phyloP scores from a whole-genome alignment of 2,329 filamentous ascomycete genomes.

The Colletotrichum tropicicola region DNA sequence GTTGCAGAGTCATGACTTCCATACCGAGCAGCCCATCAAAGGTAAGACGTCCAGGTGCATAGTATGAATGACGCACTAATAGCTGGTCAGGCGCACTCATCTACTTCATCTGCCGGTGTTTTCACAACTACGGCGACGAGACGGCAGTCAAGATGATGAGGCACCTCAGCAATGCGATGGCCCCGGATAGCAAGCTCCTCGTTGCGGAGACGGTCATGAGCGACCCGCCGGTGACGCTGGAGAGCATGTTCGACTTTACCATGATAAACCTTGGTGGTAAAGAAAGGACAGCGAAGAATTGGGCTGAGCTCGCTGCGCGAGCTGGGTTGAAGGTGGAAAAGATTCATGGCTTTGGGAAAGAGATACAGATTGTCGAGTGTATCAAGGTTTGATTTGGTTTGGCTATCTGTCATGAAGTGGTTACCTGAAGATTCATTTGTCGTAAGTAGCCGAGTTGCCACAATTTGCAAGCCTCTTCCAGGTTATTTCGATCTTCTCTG shows the following conservation, averaged over 20 bases:
- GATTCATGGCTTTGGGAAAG: constrained; percentile 13
- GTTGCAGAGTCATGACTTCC: constrained; percentile 30
- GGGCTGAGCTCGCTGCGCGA: constrained; percentile 31
- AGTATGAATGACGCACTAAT: no score
- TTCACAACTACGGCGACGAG: constrained; percentile 47
- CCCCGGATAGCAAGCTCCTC: constrained; percentile 39
- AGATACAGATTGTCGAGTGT: not conserved
- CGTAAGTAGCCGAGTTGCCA: no score
- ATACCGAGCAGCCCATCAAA: constrained; percentile 32
- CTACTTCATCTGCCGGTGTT: constrained; percentile 45
- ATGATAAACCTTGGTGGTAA: constrained; percentile 44
- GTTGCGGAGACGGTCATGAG: constrained; percentile 40
- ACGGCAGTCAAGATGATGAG: constrained; percentile 38
- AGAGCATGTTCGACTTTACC: constrained; percentile 36
- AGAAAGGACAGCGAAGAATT: constrained; percentile 38
- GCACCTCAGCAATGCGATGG: constrained; percentile 36
- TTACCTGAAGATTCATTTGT: no score
- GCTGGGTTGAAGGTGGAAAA: constrained; percentile 37
- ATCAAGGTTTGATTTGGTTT: not conserved
- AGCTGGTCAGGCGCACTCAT: constrained; percentile 40
- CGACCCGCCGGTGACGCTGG: constrained; percentile 33
- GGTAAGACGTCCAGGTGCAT: constrained; percentile 5
- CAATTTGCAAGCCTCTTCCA: no score
- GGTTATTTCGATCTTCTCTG: no score
- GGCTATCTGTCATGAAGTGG: not conserved